A percentile compares a stretch with the other conserved stretches of the same genome.
These are phyloP conservation scores for Boletus fagicola DNA, from an alignment of 768 basidiomycete genomes.

Conservation along the genomic window DNA sequence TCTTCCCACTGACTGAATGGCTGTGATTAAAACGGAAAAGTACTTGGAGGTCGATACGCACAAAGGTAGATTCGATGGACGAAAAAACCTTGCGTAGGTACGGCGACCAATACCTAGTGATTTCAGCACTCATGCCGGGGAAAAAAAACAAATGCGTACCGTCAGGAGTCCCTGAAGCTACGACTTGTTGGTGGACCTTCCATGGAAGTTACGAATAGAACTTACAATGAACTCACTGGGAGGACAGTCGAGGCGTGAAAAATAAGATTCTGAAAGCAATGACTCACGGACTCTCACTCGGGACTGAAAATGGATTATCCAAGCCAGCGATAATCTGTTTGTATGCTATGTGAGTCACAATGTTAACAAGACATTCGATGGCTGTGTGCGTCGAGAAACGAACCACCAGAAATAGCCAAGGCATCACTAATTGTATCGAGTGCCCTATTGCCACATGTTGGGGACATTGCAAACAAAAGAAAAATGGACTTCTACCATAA, in stretches of 20 bases:
- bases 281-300: conserved; percentile 1
- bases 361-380: neutral
- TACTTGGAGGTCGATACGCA: neutral
- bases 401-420: conserved; percentile 8
- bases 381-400: neutral
- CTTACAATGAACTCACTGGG: conserved; percentile 11
- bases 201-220: neutral
- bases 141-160: neutral
- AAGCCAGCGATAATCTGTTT: conserved; percentile 4
- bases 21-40: neutral
- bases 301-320: neutral
- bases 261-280: neutral
- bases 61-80: conserved; percentile 14
- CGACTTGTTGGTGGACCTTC: neutral
- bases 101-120: neutral
- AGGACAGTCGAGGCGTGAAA: neutral
- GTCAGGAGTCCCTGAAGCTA: conserved; percentile 8
- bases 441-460: neutral
- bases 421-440: conserved; percentile 14
- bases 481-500: conserved; percentile 6
- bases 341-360: neutral
- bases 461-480: no score
- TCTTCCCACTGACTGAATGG: conserved; percentile 6
- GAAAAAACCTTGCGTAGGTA: conserved; percentile 8
- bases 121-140: neutral